phyloP scores from a whole-genome alignment of 345 rosid genomes.

The Citrus hindsii region DNA sequence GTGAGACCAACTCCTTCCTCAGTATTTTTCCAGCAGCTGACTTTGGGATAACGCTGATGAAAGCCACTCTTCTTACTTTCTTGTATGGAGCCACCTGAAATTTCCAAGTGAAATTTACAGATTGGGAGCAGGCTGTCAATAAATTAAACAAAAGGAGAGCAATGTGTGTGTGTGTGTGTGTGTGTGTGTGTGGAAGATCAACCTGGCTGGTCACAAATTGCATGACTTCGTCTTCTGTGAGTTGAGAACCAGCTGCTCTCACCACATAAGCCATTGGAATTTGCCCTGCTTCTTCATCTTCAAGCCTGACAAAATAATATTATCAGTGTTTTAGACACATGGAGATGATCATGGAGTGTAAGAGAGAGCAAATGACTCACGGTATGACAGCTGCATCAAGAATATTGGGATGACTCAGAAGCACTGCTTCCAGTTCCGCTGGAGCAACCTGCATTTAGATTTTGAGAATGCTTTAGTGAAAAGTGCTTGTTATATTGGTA shows the following conservation, averaged over 20 bases:
- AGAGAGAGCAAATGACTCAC: constrained; percentile 17
- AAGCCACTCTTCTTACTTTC: constrained; percentile 53
- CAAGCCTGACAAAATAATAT: constrained; percentile 32
- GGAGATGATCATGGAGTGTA: background rate
- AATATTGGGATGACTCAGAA: constrained; percentile 45
- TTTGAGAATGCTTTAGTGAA: background rate
- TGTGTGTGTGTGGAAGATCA: background rate
- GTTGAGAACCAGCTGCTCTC: constrained; percentile 35
- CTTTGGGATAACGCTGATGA: constrained; percentile 49
- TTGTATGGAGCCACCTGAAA: constrained; percentile 70
- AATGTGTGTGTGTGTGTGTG: background rate
- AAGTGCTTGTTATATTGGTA: background rate
- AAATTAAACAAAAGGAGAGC: background rate
- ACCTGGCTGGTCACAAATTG: constrained; percentile 59
- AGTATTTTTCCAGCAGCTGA: constrained; percentile 66
- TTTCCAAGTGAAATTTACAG: background rate
- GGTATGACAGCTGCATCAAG: constrained; percentile 64
- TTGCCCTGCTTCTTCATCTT: constrained; percentile 66
- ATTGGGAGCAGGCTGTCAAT: background rate
- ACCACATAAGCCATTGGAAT: constrained; percentile 71
- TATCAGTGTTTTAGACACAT: background rate
- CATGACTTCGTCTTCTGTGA: constrained; percentile 49
- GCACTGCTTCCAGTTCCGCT: constrained; percentile 63
- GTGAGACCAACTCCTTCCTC: constrained; percentile 49
- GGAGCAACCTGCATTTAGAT: constrained; percentile 51